These are phyloP conservation scores for Pseudogymnoascus sp. DNA, from an alignment of 2,329 filamentous ascomycete genomes.

Conservation along the genomic window DNA sequence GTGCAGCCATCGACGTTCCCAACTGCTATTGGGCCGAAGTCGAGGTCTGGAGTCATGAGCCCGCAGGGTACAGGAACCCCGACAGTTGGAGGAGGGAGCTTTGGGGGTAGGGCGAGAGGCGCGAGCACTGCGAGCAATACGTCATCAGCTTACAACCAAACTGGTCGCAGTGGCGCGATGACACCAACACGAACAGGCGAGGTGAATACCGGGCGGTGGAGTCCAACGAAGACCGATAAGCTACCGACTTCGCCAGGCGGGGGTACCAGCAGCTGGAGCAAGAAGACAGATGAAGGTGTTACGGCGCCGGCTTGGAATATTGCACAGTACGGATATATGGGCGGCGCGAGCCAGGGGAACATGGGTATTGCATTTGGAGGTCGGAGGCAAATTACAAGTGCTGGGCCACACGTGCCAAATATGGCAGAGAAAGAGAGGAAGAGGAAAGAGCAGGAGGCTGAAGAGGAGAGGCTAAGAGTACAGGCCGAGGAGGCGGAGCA, in stretches of 20 bases:
- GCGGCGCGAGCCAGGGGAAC: constrained; percentile 91
- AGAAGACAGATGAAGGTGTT: constrained; percentile 66
- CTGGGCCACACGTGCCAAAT: constrained; percentile 70
- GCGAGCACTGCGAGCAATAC: constrained; percentile 51
- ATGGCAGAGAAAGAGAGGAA: constrained; percentile 75
- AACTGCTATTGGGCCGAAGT: constrained; percentile 64
- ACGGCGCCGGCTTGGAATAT: constrained; percentile 97
- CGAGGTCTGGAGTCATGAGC: constrained; percentile 49
- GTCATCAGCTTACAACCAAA: constrained; percentile 39
- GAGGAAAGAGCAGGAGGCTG: constrained; percentile 47
- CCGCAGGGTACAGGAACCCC: constrained; percentile 55
- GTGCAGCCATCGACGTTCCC: constrained; percentile 69
- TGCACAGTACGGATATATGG: constrained; percentile 96
- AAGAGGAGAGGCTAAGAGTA: constrained; percentile 50
- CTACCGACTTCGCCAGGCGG: constrained; percentile 42
- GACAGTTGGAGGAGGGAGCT: constrained; percentile 39
- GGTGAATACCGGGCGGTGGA: constrained; percentile 47
- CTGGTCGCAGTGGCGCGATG: constrained; percentile 36
- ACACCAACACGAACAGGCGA: constrained; percentile 27
- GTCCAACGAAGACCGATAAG: constrained; percentile 52
- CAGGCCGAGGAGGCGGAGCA: constrained; percentile 46
- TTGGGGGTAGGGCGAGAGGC: constrained; percentile 38
- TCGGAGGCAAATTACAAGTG: constrained; percentile 82
- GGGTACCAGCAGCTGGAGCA: constrained; percentile 81
- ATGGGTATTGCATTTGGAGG: constrained; percentile 89